Percentiles rank a stretch among this genome's conserved stretches.
phyloP scores from a whole-genome alignment of 495 filamentous ascomycete genomes.

The Hyaloscypha variabilis region DNA sequence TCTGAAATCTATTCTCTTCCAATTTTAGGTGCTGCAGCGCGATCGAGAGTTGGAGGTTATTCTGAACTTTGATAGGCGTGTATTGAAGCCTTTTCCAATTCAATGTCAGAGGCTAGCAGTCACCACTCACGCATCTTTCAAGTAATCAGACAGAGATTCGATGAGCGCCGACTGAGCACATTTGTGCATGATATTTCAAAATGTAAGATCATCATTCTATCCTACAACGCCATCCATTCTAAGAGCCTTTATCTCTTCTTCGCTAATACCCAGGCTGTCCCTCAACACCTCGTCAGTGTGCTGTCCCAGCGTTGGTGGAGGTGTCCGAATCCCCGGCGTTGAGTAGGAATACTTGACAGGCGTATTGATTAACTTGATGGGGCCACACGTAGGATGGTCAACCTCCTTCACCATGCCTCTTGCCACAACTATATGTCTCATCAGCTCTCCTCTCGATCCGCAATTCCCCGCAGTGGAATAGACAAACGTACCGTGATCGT shows the following conservation, averaged over 20 bases:
- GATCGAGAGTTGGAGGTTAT: no score
- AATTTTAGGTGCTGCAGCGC: no score
- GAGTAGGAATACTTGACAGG: constrained; percentile 85
- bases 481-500: constrained; percentile 58
- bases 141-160: no score
- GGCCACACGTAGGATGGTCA: constrained; percentile 81
- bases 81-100: no score
- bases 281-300: constrained; percentile 86
- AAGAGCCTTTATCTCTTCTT: constrained; percentile 62
- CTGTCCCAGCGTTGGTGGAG: constrained; percentile 86
- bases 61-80: no score
- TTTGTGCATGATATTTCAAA: no score
- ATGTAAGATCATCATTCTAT: constrained; percentile 36
- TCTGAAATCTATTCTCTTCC: no score
- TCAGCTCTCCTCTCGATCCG: background rate
- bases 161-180: no score
- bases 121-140: no score
- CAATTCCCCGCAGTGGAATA: background rate
- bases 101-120: no score
- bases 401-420: constrained; percentile 87
- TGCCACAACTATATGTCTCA: constrained; percentile 57
- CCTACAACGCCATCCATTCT: constrained; percentile 72
- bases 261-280: constrained; percentile 64
- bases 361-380: constrained; percentile 87
- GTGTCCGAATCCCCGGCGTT: constrained; percentile 70